phyloP scores from a whole-genome alignment of 2,329 filamentous ascomycete species.

The Claviceps paspali region DNA sequence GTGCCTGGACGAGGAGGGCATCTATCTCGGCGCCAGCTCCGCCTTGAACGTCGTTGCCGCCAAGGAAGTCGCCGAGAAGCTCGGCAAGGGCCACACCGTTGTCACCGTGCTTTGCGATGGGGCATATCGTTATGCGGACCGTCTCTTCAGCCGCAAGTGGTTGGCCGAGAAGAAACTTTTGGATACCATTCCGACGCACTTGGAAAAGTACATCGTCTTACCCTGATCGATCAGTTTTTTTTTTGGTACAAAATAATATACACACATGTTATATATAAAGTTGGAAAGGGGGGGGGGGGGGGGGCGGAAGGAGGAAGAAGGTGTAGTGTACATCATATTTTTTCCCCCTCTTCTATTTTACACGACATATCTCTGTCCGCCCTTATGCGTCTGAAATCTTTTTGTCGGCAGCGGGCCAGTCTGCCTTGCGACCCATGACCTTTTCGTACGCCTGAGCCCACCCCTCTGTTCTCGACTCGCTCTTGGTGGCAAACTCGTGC shows the following conservation, averaged over 20 bases:
- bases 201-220: constrained; percentile 90
- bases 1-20: constrained; percentile 85
- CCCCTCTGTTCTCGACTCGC: constrained; percentile 5
- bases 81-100: constrained; percentile 78
- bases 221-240: constrained; percentile 37
- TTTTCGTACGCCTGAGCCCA: constrained; percentile 14
- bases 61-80: constrained; percentile 79
- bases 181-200: constrained; percentile 63
- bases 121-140: constrained; percentile 91
- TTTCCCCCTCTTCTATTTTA: not conserved
- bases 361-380: not conserved
- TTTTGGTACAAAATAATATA: not conserved
- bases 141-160: constrained; percentile 87
- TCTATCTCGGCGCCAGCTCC: constrained; percentile 89
- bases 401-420: constrained; percentile 10
- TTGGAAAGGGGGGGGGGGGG: not conserved
- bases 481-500: constrained; percentile 13
- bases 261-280: not conserved
- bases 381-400: not conserved
- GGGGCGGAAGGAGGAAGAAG: constrained; percentile 1
- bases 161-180: constrained; percentile 72
- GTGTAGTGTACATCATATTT: constrained; percentile 11
- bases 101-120: constrained; percentile 92
- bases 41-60: constrained; percentile 91
- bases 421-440: constrained; percentile 14